phyloP scores from a whole-genome alignment of 2,329 filamentous ascomycete species.

The Tolypocladium sp. region DNA sequence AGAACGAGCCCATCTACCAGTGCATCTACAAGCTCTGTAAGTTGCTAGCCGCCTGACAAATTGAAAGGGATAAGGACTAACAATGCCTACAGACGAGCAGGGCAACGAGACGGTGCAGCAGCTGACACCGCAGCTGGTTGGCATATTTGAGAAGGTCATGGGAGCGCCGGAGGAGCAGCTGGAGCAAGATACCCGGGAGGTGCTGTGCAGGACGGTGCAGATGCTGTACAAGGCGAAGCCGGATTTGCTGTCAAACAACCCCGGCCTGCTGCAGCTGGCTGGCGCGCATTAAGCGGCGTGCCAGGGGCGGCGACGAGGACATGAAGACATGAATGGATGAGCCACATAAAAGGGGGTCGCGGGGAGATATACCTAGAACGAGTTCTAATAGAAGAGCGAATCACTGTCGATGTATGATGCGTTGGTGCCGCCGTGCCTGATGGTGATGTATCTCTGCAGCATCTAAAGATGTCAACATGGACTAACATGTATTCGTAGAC shows the following conservation, averaged over 20 bases:
- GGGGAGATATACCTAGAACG: not conserved
- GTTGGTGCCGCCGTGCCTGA: not conserved
- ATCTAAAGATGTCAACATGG: not conserved
- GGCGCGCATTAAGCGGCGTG: slow-evolving; percentile 8
- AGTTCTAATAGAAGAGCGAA: not conserved
- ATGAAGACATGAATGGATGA: slow-evolving; percentile 1
- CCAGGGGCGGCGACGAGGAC: not conserved
- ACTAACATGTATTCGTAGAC: not conserved
- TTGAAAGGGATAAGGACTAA: slow-evolving; percentile 9
- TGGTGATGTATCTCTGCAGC: not conserved
- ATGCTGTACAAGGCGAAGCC: slow-evolving; percentile 29
- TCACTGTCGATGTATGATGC: not conserved
- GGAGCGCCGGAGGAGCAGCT: slow-evolving; percentile 66
- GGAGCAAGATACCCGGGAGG: slow-evolving; percentile 57
- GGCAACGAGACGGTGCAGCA: slow-evolving; percentile 61
- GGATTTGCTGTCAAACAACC: slow-evolving; percentile 20
- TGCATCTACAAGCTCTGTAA: slow-evolving; percentile 82
- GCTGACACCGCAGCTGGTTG: slow-evolving; percentile 60
- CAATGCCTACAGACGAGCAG: slow-evolving; percentile 42
- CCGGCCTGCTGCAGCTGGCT: slow-evolving; percentile 20
- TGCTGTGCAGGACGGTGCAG: slow-evolving; percentile 56
- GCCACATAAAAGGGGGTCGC: not conserved
- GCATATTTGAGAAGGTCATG: slow-evolving; percentile 65
- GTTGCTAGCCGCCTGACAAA: slow-evolving; percentile 19
- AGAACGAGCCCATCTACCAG: slow-evolving; percentile 88